A percentile compares a stretch with the other conserved stretches of the same genome.
These are phyloP conservation scores for Beauveria asiatica DNA, from an alignment of 2,329 filamentous ascomycete species.

Conservation along the genomic window DNA sequence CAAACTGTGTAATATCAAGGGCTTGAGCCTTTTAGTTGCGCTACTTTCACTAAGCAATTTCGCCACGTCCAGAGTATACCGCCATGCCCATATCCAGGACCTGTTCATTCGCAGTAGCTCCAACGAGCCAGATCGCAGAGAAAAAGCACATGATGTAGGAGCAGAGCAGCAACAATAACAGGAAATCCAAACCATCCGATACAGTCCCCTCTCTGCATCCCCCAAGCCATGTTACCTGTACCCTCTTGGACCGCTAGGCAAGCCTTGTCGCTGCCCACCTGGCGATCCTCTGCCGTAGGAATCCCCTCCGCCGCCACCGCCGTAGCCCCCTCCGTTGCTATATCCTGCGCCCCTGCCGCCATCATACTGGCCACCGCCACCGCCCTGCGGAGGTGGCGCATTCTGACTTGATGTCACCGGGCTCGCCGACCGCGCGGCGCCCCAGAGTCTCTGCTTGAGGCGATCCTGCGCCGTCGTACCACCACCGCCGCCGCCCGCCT, in stretches of 20 bases:
- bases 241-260: constrained; percentile 38
- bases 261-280: constrained; percentile 28
- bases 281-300: neutral
- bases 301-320: constrained; percentile 19
- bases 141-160: neutral
- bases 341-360: constrained; percentile 25
- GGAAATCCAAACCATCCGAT: neutral
- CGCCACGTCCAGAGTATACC: neutral
- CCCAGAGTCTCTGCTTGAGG: constrained; percentile 72
- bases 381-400: constrained; percentile 19
- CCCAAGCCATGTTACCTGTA: constrained; percentile 21
- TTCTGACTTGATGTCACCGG: constrained; percentile 31
- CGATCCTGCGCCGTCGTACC: constrained; percentile 67
- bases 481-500: constrained; percentile 23
- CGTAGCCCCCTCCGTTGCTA: constrained; percentile 25
- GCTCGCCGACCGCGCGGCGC: constrained; percentile 45
- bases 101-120: neutral
- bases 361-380: constrained; percentile 16
- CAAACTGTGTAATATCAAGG: neutral
- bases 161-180: neutral
- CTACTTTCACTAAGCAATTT: neutral
- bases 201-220: neutral
- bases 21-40: neutral
- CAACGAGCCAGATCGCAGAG: neutral
- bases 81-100: neutral